Percentiles rank a stretch among this genome's conserved stretches.
Evolutionary conservation across 164 flowering plant genomes (phyloP).

Genomic region (Kingdonia uniflora): DNA sequence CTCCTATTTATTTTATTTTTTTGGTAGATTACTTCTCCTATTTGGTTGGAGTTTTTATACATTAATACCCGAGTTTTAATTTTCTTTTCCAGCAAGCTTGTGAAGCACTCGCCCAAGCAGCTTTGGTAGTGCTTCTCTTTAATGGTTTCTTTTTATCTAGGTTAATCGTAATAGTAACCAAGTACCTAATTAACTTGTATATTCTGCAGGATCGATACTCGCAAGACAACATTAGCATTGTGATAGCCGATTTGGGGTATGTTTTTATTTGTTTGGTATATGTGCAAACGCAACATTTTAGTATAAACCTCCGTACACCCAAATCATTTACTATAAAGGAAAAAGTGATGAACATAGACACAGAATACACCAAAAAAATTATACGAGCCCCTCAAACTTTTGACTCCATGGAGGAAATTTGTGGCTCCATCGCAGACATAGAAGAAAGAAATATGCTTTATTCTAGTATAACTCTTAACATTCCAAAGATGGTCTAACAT

Average conservation of each 20-base stretch:
- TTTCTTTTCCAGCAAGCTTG: slow-evolving; percentile 59
- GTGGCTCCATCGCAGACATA: too few relatives aligned
- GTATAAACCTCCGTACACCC: too few relatives aligned
- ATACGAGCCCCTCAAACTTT: neutral
- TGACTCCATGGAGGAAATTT: neutral
- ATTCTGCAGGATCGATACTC: slow-evolving; percentile 57
- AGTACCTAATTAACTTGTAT: slow-evolving; percentile 8
- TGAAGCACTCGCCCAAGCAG: slow-evolving; percentile 73
- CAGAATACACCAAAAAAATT: neutral
- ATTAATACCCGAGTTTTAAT: neutral
- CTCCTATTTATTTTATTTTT: too few relatives aligned
- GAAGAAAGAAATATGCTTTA: too few relatives aligned
- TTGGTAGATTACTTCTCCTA: neutral
- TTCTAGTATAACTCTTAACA: too few relatives aligned
- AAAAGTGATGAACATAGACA: neutral
- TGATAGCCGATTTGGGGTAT: slow-evolving; percentile 91
- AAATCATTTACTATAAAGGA: too few relatives aligned
- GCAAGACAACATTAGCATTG: slow-evolving; percentile 84
- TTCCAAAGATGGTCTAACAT: too few relatives aligned
- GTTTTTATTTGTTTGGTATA: too few relatives aligned
- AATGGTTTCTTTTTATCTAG: neutral
- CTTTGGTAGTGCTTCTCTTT: slow-evolving; percentile 42
- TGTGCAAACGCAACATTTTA: neutral
- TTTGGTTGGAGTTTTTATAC: neutral
- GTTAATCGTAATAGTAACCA: neutral